These are phyloP conservation scores for Suillus occidentalis DNA, from an alignment of 768 basidiomycete species.

Conservation along the genomic window DNA sequence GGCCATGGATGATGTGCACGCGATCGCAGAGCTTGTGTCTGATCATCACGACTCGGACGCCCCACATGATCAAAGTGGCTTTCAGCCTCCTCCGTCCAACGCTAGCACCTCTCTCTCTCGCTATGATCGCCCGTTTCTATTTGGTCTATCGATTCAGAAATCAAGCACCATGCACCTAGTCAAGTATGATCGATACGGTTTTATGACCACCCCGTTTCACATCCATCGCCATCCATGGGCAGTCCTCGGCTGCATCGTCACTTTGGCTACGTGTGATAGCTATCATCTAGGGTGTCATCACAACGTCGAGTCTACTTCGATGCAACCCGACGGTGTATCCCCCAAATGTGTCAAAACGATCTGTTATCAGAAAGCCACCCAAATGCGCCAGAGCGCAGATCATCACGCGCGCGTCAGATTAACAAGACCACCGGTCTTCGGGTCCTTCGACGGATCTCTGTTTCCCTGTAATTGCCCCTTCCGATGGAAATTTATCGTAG, in stretches of 20 bases:
- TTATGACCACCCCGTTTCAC: not conserved
- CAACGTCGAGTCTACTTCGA: not conserved
- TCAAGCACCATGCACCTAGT: not conserved
- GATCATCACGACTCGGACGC: not conserved
- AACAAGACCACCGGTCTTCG: not conserved
- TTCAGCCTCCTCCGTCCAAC: not conserved
- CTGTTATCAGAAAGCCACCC: not conserved
- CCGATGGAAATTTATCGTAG: not conserved
- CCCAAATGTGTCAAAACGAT: not conserved
- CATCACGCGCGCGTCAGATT: not conserved
- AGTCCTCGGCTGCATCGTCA: not conserved
- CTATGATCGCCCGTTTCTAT: not conserved
- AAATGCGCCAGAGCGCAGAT: not conserved
- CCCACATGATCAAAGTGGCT: not conserved
- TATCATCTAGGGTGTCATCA: not conserved
- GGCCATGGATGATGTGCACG: not conserved
- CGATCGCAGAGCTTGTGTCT: not conserved
- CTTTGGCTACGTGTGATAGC: not conserved
- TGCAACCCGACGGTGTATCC: not conserved
- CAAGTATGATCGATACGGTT: not conserved
- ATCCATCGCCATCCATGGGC: not conserved
- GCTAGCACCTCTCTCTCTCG: not conserved
- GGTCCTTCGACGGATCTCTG: not conserved
- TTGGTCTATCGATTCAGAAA: not conserved
- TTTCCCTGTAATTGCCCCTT: not conserved